Percentiles rank a stretch among this genome's conserved stretches.
Evolutionary conservation across 768 basidiomycete genomes (phyloP).

Genomic region (Boletus sp.): DNA sequence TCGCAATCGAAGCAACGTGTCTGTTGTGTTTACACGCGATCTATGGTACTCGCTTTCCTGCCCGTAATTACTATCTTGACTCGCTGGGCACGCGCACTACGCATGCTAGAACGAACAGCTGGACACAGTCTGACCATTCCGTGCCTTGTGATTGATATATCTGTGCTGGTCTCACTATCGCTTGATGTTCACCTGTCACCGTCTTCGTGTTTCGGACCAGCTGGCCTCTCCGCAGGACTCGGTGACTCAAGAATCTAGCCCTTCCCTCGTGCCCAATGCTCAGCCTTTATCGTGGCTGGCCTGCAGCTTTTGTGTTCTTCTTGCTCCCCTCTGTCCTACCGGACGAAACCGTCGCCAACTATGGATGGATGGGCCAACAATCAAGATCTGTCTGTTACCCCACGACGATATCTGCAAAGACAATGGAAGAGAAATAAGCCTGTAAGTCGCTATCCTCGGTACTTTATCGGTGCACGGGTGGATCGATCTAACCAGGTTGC

Average conservation of each 20-base stretch:
- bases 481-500: constrained; percentile 16
- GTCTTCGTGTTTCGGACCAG: constrained; percentile 26
- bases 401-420: constrained; percentile 36
- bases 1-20: constrained; percentile 25
- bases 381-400: constrained; percentile 21
- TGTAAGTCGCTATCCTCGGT: constrained; percentile 23
- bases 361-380: constrained; percentile 17
- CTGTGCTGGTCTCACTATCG: constrained; percentile 15
- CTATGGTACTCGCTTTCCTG: constrained; percentile 2
- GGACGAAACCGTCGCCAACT: not conserved
- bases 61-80: constrained; percentile 5
- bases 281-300: constrained; percentile 23
- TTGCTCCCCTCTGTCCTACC: constrained; percentile 6
- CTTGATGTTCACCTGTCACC: constrained; percentile 13
- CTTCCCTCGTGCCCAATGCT: constrained; percentile 29
- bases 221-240: constrained; percentile 18
- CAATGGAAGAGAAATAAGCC: constrained; percentile 44
- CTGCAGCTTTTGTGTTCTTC: not conserved
- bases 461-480: constrained; percentile 6
- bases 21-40: constrained; percentile 9
- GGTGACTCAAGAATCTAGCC: constrained; percentile 17
- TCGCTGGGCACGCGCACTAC: constrained; percentile 23
- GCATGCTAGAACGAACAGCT: constrained; percentile 26
- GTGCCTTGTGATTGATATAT: constrained; percentile 23
- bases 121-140: constrained; percentile 2